phyloP scores from a whole-genome alignment of 2,329 filamentous ascomycete genomes.

The Scytalidium lignicola region DNA sequence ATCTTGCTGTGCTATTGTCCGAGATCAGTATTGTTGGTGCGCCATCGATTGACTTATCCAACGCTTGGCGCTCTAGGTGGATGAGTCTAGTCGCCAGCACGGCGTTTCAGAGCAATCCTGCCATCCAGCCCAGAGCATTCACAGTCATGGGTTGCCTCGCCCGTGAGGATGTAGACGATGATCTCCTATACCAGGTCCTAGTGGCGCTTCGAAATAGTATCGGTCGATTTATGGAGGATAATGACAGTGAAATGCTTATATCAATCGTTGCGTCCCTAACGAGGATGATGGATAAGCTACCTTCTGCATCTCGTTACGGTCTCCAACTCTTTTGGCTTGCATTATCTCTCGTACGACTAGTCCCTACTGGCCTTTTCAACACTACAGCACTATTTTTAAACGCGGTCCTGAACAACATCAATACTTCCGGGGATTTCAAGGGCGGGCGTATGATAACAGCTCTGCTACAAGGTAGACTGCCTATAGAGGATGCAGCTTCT shows the following conservation, averaged over 20 bases:
- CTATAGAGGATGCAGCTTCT: conserved; percentile 57
- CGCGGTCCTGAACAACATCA: conserved; percentile 59
- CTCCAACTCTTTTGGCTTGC: conserved; percentile 67
- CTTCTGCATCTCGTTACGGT: conserved; percentile 61
- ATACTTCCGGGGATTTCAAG: conserved; percentile 53
- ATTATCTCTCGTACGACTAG: conserved; percentile 59
- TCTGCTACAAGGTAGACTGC: conserved; percentile 54
- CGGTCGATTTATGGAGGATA: conserved; percentile 58
- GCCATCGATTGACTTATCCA: conserved; percentile 58
- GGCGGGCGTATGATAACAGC: conserved; percentile 54
- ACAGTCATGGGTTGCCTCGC: conserved; percentile 67
- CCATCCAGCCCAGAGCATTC: conserved; percentile 64
- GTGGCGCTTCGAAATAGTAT: conserved; percentile 63
- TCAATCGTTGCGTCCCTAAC: conserved; percentile 62
- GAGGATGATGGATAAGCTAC: conserved; percentile 67
- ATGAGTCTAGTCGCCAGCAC: conserved; percentile 70
- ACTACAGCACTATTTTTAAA: conserved; percentile 61
- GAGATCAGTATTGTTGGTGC: conserved; percentile 61
- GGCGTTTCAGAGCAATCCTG: conserved; percentile 68
- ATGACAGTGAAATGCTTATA: conserved; percentile 62
- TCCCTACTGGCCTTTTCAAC: conserved; percentile 59
- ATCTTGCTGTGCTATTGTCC: conserved; percentile 55
- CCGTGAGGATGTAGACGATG: conserved; percentile 67
- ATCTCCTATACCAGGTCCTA: conserved; percentile 65
- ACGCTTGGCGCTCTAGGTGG: conserved; percentile 66